Percentiles rank a stretch among this genome's conserved stretches.
phyloP scores from a whole-genome alignment of 441 rosid species.

The Lepidium campestre region DNA sequence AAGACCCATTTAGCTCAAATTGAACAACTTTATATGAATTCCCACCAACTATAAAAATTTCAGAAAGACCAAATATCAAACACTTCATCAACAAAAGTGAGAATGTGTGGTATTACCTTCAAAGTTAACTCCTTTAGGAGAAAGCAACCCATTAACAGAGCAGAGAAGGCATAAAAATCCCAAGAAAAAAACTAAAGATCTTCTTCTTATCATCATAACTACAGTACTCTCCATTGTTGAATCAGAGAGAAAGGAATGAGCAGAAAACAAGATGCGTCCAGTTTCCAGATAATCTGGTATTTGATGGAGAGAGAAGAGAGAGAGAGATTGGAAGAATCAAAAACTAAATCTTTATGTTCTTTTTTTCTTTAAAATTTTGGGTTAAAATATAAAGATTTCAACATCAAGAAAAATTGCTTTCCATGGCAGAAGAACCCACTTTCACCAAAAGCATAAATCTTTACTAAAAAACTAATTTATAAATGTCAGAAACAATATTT shows the following conservation, averaged over 20 bases:
- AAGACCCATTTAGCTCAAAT: not conserved
- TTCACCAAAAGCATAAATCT: constrained; percentile 22
- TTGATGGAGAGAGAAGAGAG: constrained; percentile 12
- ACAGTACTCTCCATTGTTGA: constrained; percentile 32
- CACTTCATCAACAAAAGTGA: not conserved
- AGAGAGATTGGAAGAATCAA: constrained; percentile 22
- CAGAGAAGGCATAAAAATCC: constrained; percentile 45
- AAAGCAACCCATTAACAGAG: constrained; percentile 60
- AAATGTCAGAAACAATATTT: constrained; percentile 39
- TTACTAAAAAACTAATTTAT: constrained; percentile 14
- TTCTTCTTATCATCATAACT: constrained; percentile 24
- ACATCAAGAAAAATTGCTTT: constrained; percentile 25
- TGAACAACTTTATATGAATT: not conserved
- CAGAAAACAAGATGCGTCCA: constrained; percentile 28
- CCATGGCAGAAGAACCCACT: constrained; percentile 20
- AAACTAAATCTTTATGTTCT: constrained; percentile 7
- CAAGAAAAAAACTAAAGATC: constrained; percentile 30
- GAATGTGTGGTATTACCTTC: constrained; percentile 56
- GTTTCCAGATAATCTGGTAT: constrained; percentile 23
- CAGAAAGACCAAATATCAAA: not conserved
- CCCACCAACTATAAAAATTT: not conserved
- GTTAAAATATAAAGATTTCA: constrained; percentile 21
- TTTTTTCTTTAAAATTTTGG: not conserved
- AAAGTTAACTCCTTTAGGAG: constrained; percentile 92
- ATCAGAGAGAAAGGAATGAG: constrained; percentile 29